Base-by-base conservation (phyloP, 805 yeast species). In the Myxozyma sirexii region DNA sequence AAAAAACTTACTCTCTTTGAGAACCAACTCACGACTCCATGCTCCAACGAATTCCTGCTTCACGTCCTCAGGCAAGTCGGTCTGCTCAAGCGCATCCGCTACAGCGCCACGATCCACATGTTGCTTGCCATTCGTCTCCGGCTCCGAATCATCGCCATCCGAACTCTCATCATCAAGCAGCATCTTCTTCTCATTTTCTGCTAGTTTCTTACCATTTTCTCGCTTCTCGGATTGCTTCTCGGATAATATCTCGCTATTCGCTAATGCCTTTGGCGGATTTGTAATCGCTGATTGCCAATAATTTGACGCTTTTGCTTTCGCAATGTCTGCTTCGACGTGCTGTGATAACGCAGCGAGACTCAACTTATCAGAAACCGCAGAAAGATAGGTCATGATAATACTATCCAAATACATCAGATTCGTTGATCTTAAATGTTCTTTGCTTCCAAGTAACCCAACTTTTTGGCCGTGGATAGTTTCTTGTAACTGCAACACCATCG, bases 401-500 rank as follows among this genome's bases (percentile, higher is more conserved):
- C 49, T 48, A 21, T 56, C 54, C 19, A 60, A 23, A 21, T 52
- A 29, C 23, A 44, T 29, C 37, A 57, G 43, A 33, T 51, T 48
- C 17, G 29, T 17, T 23, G 51, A 35, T 15, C 15, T 19, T 6
- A 46, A 19, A 35, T 41, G 48, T 38, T 24, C 50, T 42, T 35
- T 19, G 6, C 10, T 43, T 12, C 21, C 41, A 33, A 24, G 3
- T 13, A 29, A 26, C 45, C 46, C n/a, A 15, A n/a, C 2, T 21
- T 21, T 38, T 13, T 38, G 44, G 21, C 31, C 23, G 23, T 54
- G 54, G 8, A 60, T n/a, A 13, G 45, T 19, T 8, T 53, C 59
- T 21, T 62, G 66, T 26, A 62, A 49, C 12, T 56, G 52, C 48
- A 64, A 38, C 13, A 63, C 33, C 62, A 63, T 60, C 12, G 66